A percentile compares a stretch with the other conserved stretches of the same genome.
Evolutionary conservation across 2,329 filamentous ascomycete genomes (phyloP).

Genomic region (Fusarium proliferatum): DNA sequence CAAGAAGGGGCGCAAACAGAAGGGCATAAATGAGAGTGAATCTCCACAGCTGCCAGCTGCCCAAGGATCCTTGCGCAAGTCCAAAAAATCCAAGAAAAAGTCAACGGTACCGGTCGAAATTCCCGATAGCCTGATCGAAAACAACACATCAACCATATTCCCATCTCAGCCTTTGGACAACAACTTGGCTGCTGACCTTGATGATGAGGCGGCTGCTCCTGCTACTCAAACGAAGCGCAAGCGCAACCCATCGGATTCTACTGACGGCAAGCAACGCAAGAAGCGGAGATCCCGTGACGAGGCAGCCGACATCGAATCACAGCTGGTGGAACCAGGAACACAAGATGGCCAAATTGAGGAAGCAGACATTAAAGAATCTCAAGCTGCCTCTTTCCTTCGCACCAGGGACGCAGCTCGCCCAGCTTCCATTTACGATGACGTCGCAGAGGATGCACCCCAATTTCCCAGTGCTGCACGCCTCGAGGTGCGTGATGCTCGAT

Average conservation of each 20-base stretch:
- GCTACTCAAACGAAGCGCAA: constrained; percentile 48
- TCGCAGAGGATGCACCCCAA: constrained; percentile 33
- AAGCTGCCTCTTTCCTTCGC: constrained; percentile 28
- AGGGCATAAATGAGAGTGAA: constrained; percentile 27
- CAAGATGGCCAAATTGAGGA: constrained; percentile 25
- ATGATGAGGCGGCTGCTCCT: constrained; percentile 33
- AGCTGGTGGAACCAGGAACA: constrained; percentile 38
- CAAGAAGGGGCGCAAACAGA: constrained; percentile 48
- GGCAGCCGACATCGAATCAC: constrained; percentile 26
- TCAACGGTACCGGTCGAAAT: constrained; percentile 31
- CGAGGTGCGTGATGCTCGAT: constrained; percentile 42
- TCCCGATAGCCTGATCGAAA: constrained; percentile 32
- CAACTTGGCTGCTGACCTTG: constrained; percentile 17
- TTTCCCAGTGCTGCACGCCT: constrained; percentile 47
- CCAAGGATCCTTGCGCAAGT: constrained; percentile 39
- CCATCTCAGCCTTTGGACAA: constrained; percentile 20
- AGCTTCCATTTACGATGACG: constrained; percentile 35
- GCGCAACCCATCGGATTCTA: constrained; percentile 47
- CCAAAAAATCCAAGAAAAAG: constrained; percentile 45
- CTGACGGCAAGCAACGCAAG: constrained; percentile 49
- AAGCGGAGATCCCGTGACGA: constrained; percentile 47
- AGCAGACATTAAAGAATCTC: constrained; percentile 3
- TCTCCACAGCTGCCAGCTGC: constrained; percentile 27
- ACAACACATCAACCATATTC: constrained; percentile 7
- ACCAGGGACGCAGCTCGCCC: constrained; percentile 23